Evolutionary conservation across 2,329 filamentous ascomycete species (phyloP), one percentile per base, ranked within the genome.

Genomic region (Thelonectria rubi): DNA sequence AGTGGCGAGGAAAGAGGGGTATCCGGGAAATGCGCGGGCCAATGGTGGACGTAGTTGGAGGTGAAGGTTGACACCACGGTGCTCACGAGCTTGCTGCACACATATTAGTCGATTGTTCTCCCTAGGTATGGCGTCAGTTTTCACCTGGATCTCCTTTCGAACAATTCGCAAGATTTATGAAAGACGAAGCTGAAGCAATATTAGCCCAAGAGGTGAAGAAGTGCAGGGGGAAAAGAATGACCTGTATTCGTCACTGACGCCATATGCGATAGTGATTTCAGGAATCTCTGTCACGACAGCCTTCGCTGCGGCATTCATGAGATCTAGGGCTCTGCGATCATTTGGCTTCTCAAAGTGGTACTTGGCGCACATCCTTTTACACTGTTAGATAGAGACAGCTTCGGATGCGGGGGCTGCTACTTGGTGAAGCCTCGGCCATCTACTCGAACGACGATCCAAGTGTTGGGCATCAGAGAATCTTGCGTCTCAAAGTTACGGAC

Each of bases 381-480:
- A 50, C 5, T 11, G 54, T 68, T 45, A 75, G 63, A 69, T n/a
- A 15, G 62, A 39, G 5, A 12, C 3, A 24, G 8, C n/a, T 12
- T 24, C 2, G 9, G 2, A 9, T 50, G 24, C 32, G 39, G 52
- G 12, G 20, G 26, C 7, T 43, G 20, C 34, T 81, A 96, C 93
- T 97, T 97, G 72, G 94, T 95, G 78, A 99, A 99, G 17, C 93
- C 94, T 66, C 94, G 86, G 21, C 95, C 95, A 78, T 99, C 95
- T 72, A 99, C 89, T 62, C 95, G 89, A 58, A 99, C 89, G 18
- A 98, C 93, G 58, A 98, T 91, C 93, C 94, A 99, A 24, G 94
- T 98, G 74, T 96, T 97, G 55, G 90, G 92, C 20, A 98, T 84
- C 42, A 99, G 81, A 48, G 79, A 79, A 74, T 97, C 93, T 7